Conservation (phyloP, 768 basidiomycete species). For the Ramaria sp. region DNA sequence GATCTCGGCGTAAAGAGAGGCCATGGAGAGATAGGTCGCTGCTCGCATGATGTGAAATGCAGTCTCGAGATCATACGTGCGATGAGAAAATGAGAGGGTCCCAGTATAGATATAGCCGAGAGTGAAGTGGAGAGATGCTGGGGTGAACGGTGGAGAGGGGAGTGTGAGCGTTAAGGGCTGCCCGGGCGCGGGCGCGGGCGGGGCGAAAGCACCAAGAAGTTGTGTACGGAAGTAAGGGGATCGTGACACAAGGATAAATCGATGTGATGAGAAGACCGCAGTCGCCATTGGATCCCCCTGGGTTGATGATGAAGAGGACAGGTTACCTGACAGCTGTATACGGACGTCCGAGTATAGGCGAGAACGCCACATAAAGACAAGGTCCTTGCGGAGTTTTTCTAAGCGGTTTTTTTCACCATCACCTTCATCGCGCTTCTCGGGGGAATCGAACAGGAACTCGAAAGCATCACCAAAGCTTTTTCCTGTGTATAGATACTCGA, state of each 20-base stretch:
- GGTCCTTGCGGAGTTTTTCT: conserved; percentile 84
- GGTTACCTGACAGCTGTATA: conserved; percentile 64
- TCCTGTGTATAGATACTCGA: conserved; percentile 93
- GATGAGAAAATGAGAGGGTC: conserved; percentile 84
- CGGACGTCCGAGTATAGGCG: conserved; percentile 89
- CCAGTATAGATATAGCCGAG: conserved; percentile 94
- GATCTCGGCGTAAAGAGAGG: conserved; percentile 66
- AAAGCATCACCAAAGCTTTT: conserved; percentile 82
- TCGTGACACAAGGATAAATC: conserved; percentile 85
- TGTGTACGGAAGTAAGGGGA: conserved; percentile 79
- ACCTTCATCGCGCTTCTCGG: conserved; percentile 31
- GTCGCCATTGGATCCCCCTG: conserved; percentile 31
- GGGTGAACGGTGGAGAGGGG: conserved; percentile 90
- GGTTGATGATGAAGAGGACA: conserved; percentile 30
- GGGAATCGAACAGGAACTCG: conserved; percentile 72
- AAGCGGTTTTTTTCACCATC: conserved; percentile 45
- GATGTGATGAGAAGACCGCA: conserved; percentile 83
- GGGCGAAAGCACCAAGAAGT: conserved; percentile 56
- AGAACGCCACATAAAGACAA: conserved; percentile 95
- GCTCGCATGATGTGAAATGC: conserved; percentile 84
- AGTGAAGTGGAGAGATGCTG: conserved; percentile 87
- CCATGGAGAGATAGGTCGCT: conserved; percentile 67
- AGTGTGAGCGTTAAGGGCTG: conserved; percentile 58
- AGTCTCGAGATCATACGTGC: conserved; percentile 87
- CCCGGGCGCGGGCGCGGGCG: conserved; percentile 20